Conservation (phyloP, 2,329 filamentous ascomycete species). For the Phialemonium atrogriseum region DNA sequence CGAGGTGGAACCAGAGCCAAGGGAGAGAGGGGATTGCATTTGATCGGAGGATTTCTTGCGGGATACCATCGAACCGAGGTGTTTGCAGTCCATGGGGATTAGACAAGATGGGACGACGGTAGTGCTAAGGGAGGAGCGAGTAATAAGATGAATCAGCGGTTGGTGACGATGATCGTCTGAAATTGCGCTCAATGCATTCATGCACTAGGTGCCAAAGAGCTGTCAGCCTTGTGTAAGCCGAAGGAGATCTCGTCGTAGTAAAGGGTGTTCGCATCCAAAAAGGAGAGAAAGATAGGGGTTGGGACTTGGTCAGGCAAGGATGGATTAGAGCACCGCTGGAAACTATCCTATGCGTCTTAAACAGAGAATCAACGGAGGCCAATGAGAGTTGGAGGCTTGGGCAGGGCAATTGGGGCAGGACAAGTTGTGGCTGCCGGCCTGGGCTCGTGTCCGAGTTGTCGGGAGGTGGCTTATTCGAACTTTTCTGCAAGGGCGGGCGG, state of each 20-base stretch:
- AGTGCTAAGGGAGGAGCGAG: background rate
- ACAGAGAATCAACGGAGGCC: background rate
- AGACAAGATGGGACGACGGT: background rate
- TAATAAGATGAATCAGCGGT: constrained; percentile 16
- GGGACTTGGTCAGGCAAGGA: background rate
- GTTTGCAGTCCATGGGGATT: too few relatives aligned
- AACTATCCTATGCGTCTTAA: background rate
- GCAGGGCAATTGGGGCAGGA: background rate
- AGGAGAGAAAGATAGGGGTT: background rate
- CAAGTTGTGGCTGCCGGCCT: background rate
- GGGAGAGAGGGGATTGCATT: constrained; percentile 3
- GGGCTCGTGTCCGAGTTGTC: constrained; percentile 3
- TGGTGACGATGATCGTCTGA: constrained; percentile 11
- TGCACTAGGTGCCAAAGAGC: constrained; percentile 8
- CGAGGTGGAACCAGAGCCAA: constrained; percentile 9
- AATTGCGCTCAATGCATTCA: constrained; percentile 19
- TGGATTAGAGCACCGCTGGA: background rate
- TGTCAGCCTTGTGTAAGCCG: constrained; percentile 2
- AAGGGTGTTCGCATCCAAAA: background rate
- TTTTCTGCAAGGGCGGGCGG: background rate
- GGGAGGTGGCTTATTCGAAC: constrained; percentile 5
- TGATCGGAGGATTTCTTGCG: too few relatives aligned
- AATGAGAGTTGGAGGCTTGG: background rate
- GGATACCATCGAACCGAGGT: too few relatives aligned
- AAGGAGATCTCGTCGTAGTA: background rate